These are phyloP conservation scores for Amanita phalloides DNA, from an alignment of 768 basidiomycete species.

Conservation along the genomic window DNA sequence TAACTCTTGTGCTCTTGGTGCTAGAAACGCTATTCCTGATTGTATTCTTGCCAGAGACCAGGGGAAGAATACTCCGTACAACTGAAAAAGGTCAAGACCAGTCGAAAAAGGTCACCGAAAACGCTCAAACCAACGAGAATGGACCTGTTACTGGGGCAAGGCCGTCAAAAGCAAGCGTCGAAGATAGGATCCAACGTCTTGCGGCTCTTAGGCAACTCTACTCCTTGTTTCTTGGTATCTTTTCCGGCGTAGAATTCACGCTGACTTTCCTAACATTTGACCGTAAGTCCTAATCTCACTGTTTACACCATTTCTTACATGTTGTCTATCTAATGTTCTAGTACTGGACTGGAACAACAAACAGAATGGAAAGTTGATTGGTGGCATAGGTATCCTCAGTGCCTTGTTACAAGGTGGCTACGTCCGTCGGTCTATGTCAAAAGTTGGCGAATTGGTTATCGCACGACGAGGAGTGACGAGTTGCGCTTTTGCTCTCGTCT, in stretches of 20 bases:
- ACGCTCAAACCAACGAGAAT: conserved; percentile 12
- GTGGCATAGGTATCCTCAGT: conserved; percentile 83
- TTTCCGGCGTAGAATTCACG: conserved; percentile 96
- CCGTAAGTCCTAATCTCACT: conserved; percentile 34
- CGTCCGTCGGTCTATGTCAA: conserved; percentile 71
- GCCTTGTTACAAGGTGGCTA: conserved; percentile 91
- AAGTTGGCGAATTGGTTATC: conserved; percentile 72
- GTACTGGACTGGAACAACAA: conserved; percentile 86
- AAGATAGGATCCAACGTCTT: conserved; percentile 48
- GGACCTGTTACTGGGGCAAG: conserved; percentile 16
- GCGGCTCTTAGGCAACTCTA: conserved; percentile 57
- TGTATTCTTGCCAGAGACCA: conserved; percentile 78
- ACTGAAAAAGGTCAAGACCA: conserved; percentile 11
- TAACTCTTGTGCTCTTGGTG: conserved; percentile 70
- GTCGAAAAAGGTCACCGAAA: conserved; percentile 9
- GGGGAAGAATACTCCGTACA: conserved; percentile 27
- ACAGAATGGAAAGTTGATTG: conserved; percentile 80
- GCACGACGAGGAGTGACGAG: conserved; percentile 70
- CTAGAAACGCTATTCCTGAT: conserved; percentile 75
- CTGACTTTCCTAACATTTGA: conserved; percentile 92
- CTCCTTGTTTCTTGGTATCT: conserved; percentile 78
- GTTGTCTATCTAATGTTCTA: conserved; percentile 15
- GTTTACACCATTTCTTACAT: not conserved
- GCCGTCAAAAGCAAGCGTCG: conserved; percentile 18
- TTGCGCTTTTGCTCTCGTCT: conserved; percentile 58